A percentile compares a stretch with the other conserved stretches of the same genome.
Evolutionary conservation across 305 asterid genomes (phyloP).

Genomic region (Fraxinus xanthoxyloides): DNA sequence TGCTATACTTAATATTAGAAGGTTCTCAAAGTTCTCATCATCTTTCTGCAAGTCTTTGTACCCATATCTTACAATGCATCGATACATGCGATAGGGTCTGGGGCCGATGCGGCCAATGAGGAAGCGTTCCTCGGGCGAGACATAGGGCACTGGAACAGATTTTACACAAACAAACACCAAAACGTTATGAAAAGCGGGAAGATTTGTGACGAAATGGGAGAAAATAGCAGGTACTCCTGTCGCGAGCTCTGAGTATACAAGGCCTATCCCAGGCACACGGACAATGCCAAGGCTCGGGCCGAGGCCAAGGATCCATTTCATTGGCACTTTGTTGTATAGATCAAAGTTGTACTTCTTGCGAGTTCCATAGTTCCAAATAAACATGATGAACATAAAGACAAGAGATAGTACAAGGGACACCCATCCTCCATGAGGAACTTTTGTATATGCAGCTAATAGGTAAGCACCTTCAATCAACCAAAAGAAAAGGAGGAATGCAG

Average conservation of each 20-base stretch:
- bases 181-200: slow-evolving; percentile 91
- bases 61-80: slow-evolving; percentile 95
- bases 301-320: slow-evolving; percentile 86
- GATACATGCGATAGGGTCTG: slow-evolving; percentile 86
- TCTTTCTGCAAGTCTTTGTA: slow-evolving; percentile 92
- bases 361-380: slow-evolving; percentile 87
- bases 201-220: slow-evolving; percentile 89
- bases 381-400: slow-evolving; percentile 70
- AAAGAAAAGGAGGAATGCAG: slow-evolving; percentile 66
- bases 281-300: slow-evolving; percentile 95
- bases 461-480: slow-evolving; percentile 64
- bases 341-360: slow-evolving; percentile 88
- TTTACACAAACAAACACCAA: slow-evolving; percentile 90
- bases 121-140: slow-evolving; percentile 85
- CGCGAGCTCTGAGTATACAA: slow-evolving; percentile 87
- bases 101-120: slow-evolving; percentile 98
- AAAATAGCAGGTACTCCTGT: slow-evolving; percentile 89
- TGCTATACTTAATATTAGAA: slow-evolving; percentile 82
- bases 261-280: slow-evolving; percentile 94
- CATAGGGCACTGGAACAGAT: slow-evolving; percentile 79
- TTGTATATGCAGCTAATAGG: slow-evolving; percentile 60
- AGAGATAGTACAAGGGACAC: slow-evolving; percentile 72
- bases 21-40: slow-evolving; percentile 77
- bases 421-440: slow-evolving; percentile 97
- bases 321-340: slow-evolving; percentile 84